These are phyloP conservation scores for Populus ilicifolia DNA, from an alignment of 345 rosid species.

Conservation along the genomic window DNA sequence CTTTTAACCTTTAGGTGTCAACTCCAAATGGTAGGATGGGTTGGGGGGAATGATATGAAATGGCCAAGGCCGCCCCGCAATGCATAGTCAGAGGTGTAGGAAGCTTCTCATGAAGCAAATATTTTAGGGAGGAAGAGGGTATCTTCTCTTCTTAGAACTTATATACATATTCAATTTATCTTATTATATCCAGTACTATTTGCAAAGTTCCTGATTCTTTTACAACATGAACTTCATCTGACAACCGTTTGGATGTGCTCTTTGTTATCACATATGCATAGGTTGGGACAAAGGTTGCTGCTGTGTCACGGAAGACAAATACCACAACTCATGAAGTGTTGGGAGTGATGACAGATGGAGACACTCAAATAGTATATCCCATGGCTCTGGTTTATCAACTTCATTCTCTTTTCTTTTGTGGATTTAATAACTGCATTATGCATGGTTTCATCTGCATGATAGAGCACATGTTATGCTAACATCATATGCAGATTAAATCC, in stretches of 20 bases:
- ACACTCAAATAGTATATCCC: conserved; percentile 72
- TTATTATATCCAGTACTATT: not conserved
- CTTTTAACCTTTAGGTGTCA: not conserved
- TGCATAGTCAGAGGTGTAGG: not conserved
- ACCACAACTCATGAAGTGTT: conserved; percentile 93
- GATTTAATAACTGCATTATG: not conserved
- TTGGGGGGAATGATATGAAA: not conserved
- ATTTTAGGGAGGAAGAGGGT: not conserved
- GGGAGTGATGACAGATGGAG: conserved; percentile 78
- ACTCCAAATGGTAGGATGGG: not conserved
- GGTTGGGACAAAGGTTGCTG: conserved; percentile 93
- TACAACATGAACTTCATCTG: not conserved
- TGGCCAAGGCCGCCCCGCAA: not conserved
- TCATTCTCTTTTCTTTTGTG: not conserved
- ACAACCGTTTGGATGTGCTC: not conserved
- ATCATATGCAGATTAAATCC: not conserved
- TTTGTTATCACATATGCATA: conserved; percentile 17
- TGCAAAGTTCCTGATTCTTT: not conserved
- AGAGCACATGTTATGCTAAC: not conserved
- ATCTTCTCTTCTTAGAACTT: not conserved
- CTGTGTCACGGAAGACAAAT: conserved; percentile 93
- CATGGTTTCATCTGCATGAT: not conserved
- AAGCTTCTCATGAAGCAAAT: not conserved
- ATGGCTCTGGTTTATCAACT: conserved; percentile 5
- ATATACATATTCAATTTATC: not conserved